phyloP scores from a whole-genome alignment of 768 basidiomycete species.

The Termitomyces sp. region DNA sequence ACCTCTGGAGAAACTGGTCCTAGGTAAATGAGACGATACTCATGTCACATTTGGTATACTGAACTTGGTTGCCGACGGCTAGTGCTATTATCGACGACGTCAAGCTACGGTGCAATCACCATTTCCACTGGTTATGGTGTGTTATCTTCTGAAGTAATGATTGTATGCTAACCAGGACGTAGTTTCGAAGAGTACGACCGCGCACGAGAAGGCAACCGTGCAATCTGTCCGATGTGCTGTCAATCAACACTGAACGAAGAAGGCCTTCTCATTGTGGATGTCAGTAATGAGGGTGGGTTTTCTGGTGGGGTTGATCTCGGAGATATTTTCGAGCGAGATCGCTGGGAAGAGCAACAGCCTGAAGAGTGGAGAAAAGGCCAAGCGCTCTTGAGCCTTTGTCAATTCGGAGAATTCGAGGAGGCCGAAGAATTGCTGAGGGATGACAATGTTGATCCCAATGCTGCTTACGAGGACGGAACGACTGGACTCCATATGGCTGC shows the following conservation, averaged over 20 bases:
- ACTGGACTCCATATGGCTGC: conserved; percentile 12
- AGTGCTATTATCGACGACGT: conserved; percentile 8
- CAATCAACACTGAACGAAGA: conserved; percentile 4
- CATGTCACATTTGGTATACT: background rate
- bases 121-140: conserved; percentile 9
- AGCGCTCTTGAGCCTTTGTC: conserved; percentile 6
- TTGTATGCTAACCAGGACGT: background rate
- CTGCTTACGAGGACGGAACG: conserved; percentile 8
- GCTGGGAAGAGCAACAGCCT: conserved; percentile 9
- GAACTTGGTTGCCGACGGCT: background rate
- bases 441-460: conserved; percentile 4
- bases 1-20: conserved; percentile 2
- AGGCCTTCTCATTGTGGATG: conserved; percentile 3
- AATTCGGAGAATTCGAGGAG: background rate
- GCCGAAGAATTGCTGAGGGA: conserved; percentile 8
- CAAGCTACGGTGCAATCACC: conserved; percentile 6
- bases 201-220: conserved; percentile 5
- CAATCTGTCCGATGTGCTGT: conserved; percentile 4
- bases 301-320: conserved; percentile 8
- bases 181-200: conserved; percentile 10
- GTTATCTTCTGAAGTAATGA: background rate
- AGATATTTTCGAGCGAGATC: conserved; percentile 6
- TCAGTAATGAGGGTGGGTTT: conserved; percentile 9
- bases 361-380: conserved; percentile 8
- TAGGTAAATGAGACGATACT: background rate